Conservation (phyloP, 2,329 filamentous ascomycete genomes). For the Penicillium sp. region DNA sequence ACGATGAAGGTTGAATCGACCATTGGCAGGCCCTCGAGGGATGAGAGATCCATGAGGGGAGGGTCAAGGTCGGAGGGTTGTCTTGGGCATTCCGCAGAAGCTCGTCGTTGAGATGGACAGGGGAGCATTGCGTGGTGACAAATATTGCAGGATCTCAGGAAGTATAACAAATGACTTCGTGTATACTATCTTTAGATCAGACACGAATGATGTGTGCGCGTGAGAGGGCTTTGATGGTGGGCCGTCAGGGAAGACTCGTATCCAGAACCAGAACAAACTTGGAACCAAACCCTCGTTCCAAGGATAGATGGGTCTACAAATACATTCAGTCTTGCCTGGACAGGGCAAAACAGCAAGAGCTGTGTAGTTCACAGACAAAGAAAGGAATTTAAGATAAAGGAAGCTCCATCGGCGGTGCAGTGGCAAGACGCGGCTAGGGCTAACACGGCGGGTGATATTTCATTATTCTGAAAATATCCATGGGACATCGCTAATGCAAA, state of each 20-base stretch:
- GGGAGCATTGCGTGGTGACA: constrained; percentile 6
- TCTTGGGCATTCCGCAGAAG: not conserved
- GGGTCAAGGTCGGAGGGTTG: not conserved
- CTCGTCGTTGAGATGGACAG: constrained; percentile 12
- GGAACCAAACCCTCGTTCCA: not conserved
- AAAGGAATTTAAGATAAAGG: not conserved
- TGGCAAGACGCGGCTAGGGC: not conserved
- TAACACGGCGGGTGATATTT: not conserved
- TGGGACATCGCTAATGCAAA: not conserved
- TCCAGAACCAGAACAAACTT: constrained; percentile 4
- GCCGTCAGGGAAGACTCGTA: constrained; percentile 14
- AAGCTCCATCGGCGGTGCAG: not conserved
- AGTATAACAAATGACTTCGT: not conserved
- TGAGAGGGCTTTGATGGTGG: constrained; percentile 7
- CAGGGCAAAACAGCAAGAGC: not conserved
- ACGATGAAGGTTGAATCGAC: constrained; percentile 21
- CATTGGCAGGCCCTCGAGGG: constrained; percentile 37
- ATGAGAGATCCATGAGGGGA: constrained; percentile 36
- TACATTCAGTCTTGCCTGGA: not conserved
- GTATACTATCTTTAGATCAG: constrained; percentile 15
- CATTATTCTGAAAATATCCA: not conserved
- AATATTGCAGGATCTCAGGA: not conserved
- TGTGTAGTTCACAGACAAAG: not conserved
- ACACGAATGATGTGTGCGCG: constrained; percentile 13
- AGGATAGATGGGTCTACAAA: not conserved